These are phyloP conservation scores for Sporothrix brasiliensis DNA, from an alignment of 2,329 filamentous ascomycete species.

Conservation along the genomic window DNA sequence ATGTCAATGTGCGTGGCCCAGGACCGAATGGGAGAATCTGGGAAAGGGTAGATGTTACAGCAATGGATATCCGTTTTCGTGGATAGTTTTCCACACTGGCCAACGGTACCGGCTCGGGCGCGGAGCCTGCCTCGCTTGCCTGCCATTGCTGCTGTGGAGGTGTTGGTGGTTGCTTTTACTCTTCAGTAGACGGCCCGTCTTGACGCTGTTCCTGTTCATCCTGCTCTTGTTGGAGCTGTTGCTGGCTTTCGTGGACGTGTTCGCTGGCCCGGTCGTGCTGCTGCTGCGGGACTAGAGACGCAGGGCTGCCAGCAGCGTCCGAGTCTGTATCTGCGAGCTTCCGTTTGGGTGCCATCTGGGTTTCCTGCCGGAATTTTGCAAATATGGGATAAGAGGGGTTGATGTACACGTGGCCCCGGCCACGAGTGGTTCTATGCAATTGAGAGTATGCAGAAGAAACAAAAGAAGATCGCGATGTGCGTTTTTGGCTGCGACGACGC, in stretches of 20 bases:
- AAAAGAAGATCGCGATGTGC: neutral
- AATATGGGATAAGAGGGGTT: neutral
- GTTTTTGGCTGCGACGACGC: neutral
- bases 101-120: neutral
- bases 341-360: slow-evolving; percentile 20
- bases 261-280: slow-evolving; percentile 1
- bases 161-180: neutral
- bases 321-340: slow-evolving; percentile 25
- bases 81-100: slow-evolving; percentile 9
- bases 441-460: neutral
- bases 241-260: neutral
- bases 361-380: neutral
- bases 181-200: neutral
- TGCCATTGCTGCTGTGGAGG: neutral
- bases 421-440: neutral
- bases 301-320: neutral
- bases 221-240: neutral
- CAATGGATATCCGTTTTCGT: slow-evolving; percentile 17
- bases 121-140: neutral
- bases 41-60: neutral
- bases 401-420: neutral
- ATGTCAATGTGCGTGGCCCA: neutral
- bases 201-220: neutral
- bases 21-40: neutral
- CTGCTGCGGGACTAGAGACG: neutral